phyloP scores from a whole-genome alignment of 192 early-diverging fungal species.

The Coemansia sp. region DNA sequence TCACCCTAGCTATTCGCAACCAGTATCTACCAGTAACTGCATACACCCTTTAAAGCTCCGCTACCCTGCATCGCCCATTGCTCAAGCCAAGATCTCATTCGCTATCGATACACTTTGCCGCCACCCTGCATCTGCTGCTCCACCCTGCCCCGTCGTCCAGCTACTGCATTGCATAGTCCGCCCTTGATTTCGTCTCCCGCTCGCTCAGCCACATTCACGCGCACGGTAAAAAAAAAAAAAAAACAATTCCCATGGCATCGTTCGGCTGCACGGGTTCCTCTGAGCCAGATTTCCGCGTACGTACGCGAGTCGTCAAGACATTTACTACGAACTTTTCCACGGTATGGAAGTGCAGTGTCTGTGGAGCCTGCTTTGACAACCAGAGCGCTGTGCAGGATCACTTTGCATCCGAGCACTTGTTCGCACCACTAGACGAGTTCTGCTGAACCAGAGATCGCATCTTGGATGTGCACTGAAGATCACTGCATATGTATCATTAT shows the following conservation, averaged over 20 bases:
- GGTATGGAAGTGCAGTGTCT: constrained; percentile 56
- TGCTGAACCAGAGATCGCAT: constrained; percentile 12
- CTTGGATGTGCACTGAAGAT: neutral
- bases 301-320: neutral
- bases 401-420: constrained; percentile 55
- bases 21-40: constrained; percentile 3
- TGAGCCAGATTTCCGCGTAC: neutral
- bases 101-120: neutral
- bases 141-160: neutral
- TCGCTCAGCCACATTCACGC: neutral
- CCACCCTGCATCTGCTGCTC: constrained; percentile 1
- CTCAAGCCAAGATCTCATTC: neutral
- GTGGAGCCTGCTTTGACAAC: constrained; percentile 46
- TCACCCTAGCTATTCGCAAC: neutral
- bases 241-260: neutral
- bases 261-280: neutral
- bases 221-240: neutral
- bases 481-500: constrained; percentile 1
- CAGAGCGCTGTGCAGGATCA: constrained; percentile 48
- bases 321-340: constrained; percentile 22
- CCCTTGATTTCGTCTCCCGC: neutral
- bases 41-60: neutral
- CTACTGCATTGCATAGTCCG: constrained; percentile 1
- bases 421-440: constrained; percentile 54
- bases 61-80: neutral